Conservation (phyloP, 768 basidiomycete species). For the Pleurotus pulmonarius region DNA sequence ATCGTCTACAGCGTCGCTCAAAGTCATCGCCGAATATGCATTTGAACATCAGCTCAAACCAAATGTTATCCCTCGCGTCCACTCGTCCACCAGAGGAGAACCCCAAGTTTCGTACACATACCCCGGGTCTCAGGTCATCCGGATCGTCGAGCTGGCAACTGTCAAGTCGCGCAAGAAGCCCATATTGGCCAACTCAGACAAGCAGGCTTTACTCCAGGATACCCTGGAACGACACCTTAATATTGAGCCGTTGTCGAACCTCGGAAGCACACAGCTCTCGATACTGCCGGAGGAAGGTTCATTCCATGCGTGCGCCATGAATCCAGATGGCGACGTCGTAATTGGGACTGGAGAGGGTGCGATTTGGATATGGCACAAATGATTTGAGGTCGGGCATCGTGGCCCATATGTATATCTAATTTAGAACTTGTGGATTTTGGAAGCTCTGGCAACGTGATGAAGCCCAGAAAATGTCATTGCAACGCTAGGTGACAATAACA, state of each 20-base stretch:
- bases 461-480: neutral
- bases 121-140: conserved; percentile 36
- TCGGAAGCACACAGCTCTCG: neutral
- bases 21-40: conserved; percentile 46
- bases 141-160: conserved; percentile 41
- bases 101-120: conserved; percentile 45
- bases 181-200: conserved; percentile 34
- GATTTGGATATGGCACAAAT: conserved; percentile 37
- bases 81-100: conserved; percentile 41
- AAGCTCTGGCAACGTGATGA: neutral
- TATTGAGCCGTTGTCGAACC: neutral
- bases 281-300: conserved; percentile 17
- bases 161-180: conserved; percentile 41
- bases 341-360: conserved; percentile 31
- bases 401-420: too few species aligned
- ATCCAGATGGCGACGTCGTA: conserved; percentile 36
- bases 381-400: too few species aligned
- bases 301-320: conserved; percentile 39
- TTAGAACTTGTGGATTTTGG: neutral
- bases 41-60: conserved; percentile 36
- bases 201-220: neutral
- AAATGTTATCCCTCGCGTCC: conserved; percentile 20
- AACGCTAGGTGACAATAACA: neutral
- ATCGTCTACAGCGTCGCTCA: conserved; percentile 55
- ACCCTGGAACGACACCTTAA: neutral